Evolutionary conservation across 441 rosid genomes (phyloP).

Genomic region (Populus hybrid): DNA sequence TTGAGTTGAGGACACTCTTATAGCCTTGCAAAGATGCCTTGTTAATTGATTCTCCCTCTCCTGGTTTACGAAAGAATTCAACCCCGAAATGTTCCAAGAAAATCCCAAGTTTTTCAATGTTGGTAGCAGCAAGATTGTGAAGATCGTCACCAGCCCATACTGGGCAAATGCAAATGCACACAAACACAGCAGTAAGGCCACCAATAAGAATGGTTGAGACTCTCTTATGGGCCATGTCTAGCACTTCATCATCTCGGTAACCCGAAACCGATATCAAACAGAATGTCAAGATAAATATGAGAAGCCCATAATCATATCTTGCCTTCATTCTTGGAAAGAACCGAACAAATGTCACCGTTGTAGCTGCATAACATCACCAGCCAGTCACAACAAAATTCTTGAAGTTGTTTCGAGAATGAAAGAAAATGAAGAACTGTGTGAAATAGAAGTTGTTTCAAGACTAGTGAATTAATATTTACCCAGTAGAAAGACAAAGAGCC

Average conservation of each 20-base stretch:
- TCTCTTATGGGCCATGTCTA: slow-evolving; percentile 46
- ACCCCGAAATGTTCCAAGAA: slow-evolving; percentile 66
- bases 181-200: slow-evolving; percentile 38
- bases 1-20: slow-evolving; percentile 51
- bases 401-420: background rate
- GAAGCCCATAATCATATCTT: slow-evolving; percentile 62
- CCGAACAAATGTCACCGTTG: slow-evolving; percentile 52
- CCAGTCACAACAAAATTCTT: background rate
- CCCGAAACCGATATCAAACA: slow-evolving; percentile 63
- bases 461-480: slow-evolving; percentile 29
- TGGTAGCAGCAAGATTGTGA: slow-evolving; percentile 46
- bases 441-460: background rate
- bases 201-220: slow-evolving; percentile 60
- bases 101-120: slow-evolving; percentile 51
- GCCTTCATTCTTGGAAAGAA: slow-evolving; percentile 70
- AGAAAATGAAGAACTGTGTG: background rate
- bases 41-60: slow-evolving; percentile 23
- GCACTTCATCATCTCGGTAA: slow-evolving; percentile 47
- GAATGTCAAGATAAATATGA: slow-evolving; percentile 64
- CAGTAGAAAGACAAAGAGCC: slow-evolving; percentile 52
- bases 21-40: slow-evolving; percentile 36
- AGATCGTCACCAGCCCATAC: slow-evolving; percentile 86
- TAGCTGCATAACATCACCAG: slow-evolving; percentile 37
- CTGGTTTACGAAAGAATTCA: slow-evolving; percentile 30
- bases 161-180: slow-evolving; percentile 58